These are phyloP conservation scores for Starmerella lactis-condensi DNA, from an alignment of 805 yeast species.

Conservation along the genomic window DNA sequence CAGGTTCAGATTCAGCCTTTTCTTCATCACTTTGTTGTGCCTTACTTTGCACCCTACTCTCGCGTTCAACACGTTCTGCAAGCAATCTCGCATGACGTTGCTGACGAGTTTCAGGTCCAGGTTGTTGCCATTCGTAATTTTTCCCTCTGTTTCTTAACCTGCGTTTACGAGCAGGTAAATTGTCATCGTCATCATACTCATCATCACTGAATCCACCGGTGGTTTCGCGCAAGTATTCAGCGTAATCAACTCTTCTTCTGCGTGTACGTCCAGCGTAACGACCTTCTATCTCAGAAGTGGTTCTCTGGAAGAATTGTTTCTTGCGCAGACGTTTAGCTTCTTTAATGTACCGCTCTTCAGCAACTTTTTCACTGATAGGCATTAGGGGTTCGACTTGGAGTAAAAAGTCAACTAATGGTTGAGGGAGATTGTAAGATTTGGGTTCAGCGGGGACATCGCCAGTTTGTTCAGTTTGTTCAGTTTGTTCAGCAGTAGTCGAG, in stretches of 20 bases:
- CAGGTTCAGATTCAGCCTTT: too few species aligned
- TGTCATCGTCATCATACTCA: slow-evolving; percentile 7
- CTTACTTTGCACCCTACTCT: too few species aligned
- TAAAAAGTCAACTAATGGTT: slow-evolving; percentile 13
- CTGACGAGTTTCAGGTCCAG: slow-evolving; percentile 14
- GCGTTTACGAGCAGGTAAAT: slow-evolving; percentile 3
- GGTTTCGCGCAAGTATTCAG: slow-evolving; percentile 6
- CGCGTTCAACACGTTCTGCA: too few species aligned
- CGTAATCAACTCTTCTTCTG: slow-evolving; percentile 10
- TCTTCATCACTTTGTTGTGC: too few species aligned
- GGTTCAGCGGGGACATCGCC: neutral
- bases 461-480: neutral
- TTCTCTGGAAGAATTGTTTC: slow-evolving; percentile 11
- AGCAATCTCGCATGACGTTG: slow-evolving; percentile 14
- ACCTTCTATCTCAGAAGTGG: slow-evolving; percentile 17
- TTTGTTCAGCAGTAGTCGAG: neutral
- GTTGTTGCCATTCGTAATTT: slow-evolving; percentile 11
- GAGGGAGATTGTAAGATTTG: slow-evolving; percentile 9
- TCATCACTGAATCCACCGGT: slow-evolving; percentile 4
- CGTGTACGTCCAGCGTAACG: slow-evolving; percentile 11
- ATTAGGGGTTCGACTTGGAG: slow-evolving; percentile 12
- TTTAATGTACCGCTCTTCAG: slow-evolving; percentile 10
- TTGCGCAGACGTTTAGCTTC: slow-evolving; percentile 14
- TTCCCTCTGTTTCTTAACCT: slow-evolving; percentile 8
- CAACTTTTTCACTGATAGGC: slow-evolving; percentile 9